Evolutionary conservation across 2,329 filamentous ascomycete genomes (phyloP), one percentile per base, ranked within the genome.

Genomic region (Lasiodiplodia sp.): DNA sequence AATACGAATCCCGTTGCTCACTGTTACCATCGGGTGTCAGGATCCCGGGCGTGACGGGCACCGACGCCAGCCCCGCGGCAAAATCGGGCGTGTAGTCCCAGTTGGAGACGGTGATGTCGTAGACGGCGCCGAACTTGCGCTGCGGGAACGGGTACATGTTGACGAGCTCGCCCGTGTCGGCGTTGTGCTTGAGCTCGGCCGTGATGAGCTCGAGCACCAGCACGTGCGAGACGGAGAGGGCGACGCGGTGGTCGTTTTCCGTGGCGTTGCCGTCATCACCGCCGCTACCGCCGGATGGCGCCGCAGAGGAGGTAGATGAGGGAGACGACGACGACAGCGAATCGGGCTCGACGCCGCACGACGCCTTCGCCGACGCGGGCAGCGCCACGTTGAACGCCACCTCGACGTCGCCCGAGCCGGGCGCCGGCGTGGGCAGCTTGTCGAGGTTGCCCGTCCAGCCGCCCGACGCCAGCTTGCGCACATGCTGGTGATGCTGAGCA

Each of bases 71-170:
- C 1, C 31, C 31, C 7, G 31, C 31, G 31, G 31, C 31, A 7
- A 31, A 31, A 7, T 31, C 31, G 31, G 31, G 4, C 31, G 23
- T 28, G n/a, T 49, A 62, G 21, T 34, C 58, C 58, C 58, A 62
- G n/a, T 62, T 31, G 7, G 38, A 14, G 7, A 62, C 40, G 8
- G 16, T 34, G 40, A 62, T 12, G 40, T 62, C 58, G 58, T 62
- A 62, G 16, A 62, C 40, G 58, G 58, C 58, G 58, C 58, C 58
- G 40, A 62, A 62, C 40, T 62, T 62, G 58, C 58, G 58, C 58
- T 62, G 58, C 23, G 58, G 58, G 58, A 62, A 62, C 0, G 58
- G 58, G 28, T 62, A 62, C 58, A 62, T 62, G 58, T 62, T 62
- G 58, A 62, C 58, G 23, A 62, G 58, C 58, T 31, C 58, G 40